A percentile compares a stretch with the other conserved stretches of the same genome.
Evolutionary conservation across 2,329 filamentous ascomycete species (phyloP).

Genomic region (Zymoseptoria passerinii): DNA sequence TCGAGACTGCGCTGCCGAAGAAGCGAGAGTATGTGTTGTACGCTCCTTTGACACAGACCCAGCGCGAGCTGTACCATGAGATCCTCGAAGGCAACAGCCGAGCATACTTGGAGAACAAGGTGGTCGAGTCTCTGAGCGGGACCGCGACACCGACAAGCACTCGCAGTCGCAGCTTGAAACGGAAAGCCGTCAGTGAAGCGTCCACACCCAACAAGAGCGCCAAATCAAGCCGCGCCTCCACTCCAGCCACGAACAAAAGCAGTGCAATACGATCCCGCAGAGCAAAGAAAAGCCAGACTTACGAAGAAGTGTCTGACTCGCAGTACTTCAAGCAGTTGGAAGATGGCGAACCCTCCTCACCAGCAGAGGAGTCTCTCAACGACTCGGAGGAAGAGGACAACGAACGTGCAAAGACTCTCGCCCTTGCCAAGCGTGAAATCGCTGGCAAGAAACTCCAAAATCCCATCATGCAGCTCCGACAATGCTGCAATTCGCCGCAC

Average conservation of each 20-base stretch:
- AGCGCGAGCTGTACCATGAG: slow-evolving; percentile 81
- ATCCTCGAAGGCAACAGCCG: slow-evolving; percentile 52
- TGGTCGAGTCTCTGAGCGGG: slow-evolving; percentile 54
- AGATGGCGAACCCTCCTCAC: slow-evolving; percentile 41
- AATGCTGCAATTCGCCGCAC: slow-evolving; percentile 88
- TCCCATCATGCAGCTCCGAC: slow-evolving; percentile 79
- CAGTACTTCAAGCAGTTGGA: slow-evolving; percentile 76
- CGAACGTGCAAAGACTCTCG: slow-evolving; percentile 58
- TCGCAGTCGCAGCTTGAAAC: slow-evolving; percentile 47
- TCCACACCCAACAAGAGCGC: slow-evolving; percentile 58
- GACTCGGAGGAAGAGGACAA: slow-evolving; percentile 51
- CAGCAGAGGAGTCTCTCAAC: slow-evolving; percentile 35
- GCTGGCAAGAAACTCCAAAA: slow-evolving; percentile 86
- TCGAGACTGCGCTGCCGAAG: slow-evolving; percentile 82
- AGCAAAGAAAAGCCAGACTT: slow-evolving; percentile 48
- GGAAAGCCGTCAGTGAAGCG: slow-evolving; percentile 41
- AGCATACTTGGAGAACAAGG: slow-evolving; percentile 63
- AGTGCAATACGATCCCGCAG: slow-evolving; percentile 46
- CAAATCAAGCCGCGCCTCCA: slow-evolving; percentile 67
- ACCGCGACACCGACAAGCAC: slow-evolving; percentile 42
- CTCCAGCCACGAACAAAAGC: slow-evolving; percentile 51
- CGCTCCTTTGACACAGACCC: slow-evolving; percentile 81
- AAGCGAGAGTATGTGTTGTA: slow-evolving; percentile 96
- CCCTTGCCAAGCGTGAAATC: slow-evolving; percentile 81
- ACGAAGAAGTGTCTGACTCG: slow-evolving; percentile 67